Evolutionary conservation across 768 basidiomycete species (phyloP).

Genomic region (Mycena galopus): DNA sequence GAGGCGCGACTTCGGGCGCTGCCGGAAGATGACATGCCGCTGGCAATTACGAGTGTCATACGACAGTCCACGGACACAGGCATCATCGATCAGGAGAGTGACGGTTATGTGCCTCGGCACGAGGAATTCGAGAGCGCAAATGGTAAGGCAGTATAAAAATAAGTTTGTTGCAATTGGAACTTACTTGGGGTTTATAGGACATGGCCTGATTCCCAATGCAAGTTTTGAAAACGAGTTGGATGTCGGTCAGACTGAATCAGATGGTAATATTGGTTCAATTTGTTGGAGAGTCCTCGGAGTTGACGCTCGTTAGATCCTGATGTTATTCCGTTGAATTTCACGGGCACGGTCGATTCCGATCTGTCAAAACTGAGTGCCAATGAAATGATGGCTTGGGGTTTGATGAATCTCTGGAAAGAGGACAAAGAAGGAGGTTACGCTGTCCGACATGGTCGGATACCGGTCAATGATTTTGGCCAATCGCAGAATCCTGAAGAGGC

Average conservation of each 20-base stretch:
- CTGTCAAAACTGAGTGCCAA: conserved; percentile 36
- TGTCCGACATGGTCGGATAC: conserved; percentile 35
- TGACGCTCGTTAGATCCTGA: conserved; percentile 15
- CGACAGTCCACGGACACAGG: conserved; percentile 35
- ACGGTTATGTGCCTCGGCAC: conserved; percentile 43
- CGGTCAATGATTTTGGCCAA: conserved; percentile 35
- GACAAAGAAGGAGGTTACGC: conserved; percentile 42
- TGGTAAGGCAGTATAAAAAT: not conserved
- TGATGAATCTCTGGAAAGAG: conserved; percentile 36
- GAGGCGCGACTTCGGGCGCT: conserved; percentile 34
- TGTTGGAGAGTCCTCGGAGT: no score
- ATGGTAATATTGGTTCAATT: not conserved
- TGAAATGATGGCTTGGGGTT: conserved; percentile 40
- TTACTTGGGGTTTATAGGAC: no score
- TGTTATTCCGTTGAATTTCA: conserved; percentile 45
- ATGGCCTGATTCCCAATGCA: no score
- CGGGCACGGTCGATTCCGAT: conserved; percentile 46
- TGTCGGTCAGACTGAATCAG: not conserved
- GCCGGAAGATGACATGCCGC: conserved; percentile 51
- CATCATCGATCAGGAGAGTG: conserved; percentile 38
- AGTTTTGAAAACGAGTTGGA: not conserved
- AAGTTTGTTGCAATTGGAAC: not conserved
- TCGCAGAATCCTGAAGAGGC: conserved; percentile 5
- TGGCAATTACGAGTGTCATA: conserved; percentile 39
- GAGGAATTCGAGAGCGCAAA: not conserved